Evolutionary conservation across 768 basidiomycete species (phyloP), one percentile per base, ranked within the genome.

Genomic region (Filobasidium floriforme): DNA sequence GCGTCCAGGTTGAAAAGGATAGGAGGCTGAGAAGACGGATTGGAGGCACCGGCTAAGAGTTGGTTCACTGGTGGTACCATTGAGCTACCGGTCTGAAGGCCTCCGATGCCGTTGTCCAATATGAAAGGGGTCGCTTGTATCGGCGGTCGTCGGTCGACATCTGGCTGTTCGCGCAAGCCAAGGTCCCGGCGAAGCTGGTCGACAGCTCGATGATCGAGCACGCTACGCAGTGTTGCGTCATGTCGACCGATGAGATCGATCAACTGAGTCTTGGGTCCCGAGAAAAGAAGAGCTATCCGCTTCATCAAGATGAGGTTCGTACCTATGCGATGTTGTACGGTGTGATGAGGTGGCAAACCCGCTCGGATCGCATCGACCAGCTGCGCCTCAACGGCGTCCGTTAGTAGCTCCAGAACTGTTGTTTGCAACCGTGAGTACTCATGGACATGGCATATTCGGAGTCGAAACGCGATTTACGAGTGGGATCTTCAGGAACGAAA

Each of bases 401-500:
- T 37, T 6, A 62, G 43, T 24, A 62, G 44, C 28, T 62, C 61
- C n/a, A 28, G 19, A 24, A 62, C 61, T 62, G 32, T 62, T 43
- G 7, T 15, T 9, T 5, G 43, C 40, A 29, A 26, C 9, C 26
- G 41, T 61, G 19, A 46, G 26, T 12, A 41, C 12, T 4, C 60
- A 44, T 11, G 40, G n/a, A n/a, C 4, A 24, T n/a, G 41, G 7
- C 40, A 41, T 26, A 11, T 41, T 24, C n/a, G 46, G 14, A 12
- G 40, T 26, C 10, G 60, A n/a, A 26, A 22, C 32, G 32, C 32
- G 32, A 62, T 44, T 62, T 26, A 37, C 61, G 32, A 12, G 49
- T 22, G 24, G 61, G 61, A 62, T 62, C 61, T 37, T 51, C 61
- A 26, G 61, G 61, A 18, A 62, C 61, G 22, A 62, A 62, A 15